Evolutionary conservation across 1,284 basidiomycete species (phyloP).

Genomic region (Apiotrichum sp.): DNA sequence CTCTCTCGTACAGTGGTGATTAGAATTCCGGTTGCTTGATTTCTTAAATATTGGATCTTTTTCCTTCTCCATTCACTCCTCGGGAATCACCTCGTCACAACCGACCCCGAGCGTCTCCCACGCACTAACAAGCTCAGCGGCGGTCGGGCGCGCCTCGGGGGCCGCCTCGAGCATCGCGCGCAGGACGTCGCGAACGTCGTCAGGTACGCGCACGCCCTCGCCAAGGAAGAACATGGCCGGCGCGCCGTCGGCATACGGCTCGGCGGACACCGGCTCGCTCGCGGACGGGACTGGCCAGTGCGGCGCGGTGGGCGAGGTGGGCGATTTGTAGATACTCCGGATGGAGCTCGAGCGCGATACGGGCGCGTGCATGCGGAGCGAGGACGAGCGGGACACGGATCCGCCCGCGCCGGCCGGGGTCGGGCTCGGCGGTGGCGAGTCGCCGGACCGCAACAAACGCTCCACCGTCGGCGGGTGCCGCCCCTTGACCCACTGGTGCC

Average conservation of each 20-base stretch:
- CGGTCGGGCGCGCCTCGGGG: slow-evolving; percentile 26
- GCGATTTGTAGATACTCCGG: background rate
- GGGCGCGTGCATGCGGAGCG: background rate
- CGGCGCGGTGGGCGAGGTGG: slow-evolving; percentile 1
- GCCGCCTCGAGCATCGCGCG: slow-evolving; percentile 34
- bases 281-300: background rate
- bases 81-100: background rate
- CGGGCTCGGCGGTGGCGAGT: background rate
- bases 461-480: background rate
- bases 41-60: background rate
- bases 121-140: slow-evolving; percentile 25
- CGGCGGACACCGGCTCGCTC: background rate
- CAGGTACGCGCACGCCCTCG: slow-evolving; percentile 19
- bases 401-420: background rate
- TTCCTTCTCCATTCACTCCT: background rate
- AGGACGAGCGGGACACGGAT: slow-evolving; percentile 2
- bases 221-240: slow-evolving; percentile 23
- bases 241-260: slow-evolving; percentile 30
- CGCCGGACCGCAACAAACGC: slow-evolving; percentile 8
- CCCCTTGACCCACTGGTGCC: slow-evolving; percentile 30
- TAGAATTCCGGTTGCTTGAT: too few species aligned
- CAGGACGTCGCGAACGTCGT: slow-evolving; percentile 27
- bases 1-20: background rate
- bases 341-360: background rate
- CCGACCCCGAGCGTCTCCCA: slow-evolving; percentile 31